Conservation (phyloP, 345 rosid species). For the Populus euphratica region DNA sequence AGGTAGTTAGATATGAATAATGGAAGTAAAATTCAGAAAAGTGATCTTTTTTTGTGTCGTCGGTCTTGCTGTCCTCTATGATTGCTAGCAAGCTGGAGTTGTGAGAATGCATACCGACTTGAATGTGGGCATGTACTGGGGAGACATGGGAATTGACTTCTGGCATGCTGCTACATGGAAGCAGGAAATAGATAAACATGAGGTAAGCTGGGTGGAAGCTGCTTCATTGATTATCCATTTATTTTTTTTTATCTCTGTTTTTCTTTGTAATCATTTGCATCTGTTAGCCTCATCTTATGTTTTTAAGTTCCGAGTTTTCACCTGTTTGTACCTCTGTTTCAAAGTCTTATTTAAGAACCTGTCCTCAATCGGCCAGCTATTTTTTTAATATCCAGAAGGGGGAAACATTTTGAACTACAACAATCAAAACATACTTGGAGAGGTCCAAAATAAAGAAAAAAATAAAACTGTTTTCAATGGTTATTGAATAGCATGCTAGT, state of each 20-base stretch:
- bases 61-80: background rate
- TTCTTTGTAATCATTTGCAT: background rate
- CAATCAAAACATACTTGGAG: background rate
- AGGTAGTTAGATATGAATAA: background rate
- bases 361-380: too few relatives aligned
- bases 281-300: background rate
- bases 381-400: background rate
- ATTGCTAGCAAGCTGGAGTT: slow-evolving; percentile 72
- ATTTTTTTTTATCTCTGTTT: background rate
- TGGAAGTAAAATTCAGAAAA: background rate
- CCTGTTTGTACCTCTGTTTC: background rate
- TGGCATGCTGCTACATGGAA: slow-evolving; percentile 65
- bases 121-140: slow-evolving; percentile 70
- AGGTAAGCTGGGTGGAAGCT: slow-evolving; percentile 40
- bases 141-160: slow-evolving; percentile 72
- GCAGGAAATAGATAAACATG: slow-evolving; percentile 46
- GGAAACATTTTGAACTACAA: background rate
- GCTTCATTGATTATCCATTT: background rate
- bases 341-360: background rate
- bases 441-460: background rate
- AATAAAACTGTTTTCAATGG: background rate
- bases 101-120: slow-evolving; percentile 65
- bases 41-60: background rate
- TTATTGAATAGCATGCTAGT: background rate
- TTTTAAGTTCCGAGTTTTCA: background rate